These are phyloP conservation scores for Cyclotella kingstonii DNA, from an alignment of 108 stramenopile genomes.

Conservation along the genomic window DNA sequence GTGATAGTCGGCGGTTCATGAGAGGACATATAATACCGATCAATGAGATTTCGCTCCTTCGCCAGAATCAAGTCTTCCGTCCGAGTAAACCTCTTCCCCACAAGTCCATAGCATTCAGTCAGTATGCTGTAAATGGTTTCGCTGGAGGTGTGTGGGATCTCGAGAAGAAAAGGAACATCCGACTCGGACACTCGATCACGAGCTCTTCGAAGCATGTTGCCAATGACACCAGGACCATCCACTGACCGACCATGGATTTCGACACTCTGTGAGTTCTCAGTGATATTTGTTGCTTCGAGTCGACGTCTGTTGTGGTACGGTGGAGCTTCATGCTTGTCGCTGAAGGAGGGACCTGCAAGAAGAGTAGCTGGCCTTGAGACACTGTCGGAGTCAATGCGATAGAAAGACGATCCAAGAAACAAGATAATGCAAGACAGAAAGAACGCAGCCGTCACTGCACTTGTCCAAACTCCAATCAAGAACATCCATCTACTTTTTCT, in stretches of 20 bases:
- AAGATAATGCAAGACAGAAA: too few relatives aligned
- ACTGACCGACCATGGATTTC: not conserved
- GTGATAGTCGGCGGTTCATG: slow-evolving; percentile 14
- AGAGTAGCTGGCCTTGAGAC: too few relatives aligned
- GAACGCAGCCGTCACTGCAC: too few relatives aligned
- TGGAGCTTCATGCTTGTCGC: too few relatives aligned
- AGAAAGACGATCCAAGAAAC: too few relatives aligned
- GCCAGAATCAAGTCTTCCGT: slow-evolving; percentile 1
- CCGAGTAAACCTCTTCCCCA: slow-evolving; percentile 4
- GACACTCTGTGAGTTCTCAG: too few relatives aligned
- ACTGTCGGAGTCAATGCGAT: too few relatives aligned
- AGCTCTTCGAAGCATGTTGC: slow-evolving; percentile 31
- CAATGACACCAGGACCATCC: not conserved
- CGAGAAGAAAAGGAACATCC: slow-evolving; percentile 32
- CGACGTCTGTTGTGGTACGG: too few relatives aligned
- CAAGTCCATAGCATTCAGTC: slow-evolving; percentile 31
- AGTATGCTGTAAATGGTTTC: slow-evolving; percentile 32
- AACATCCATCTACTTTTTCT: too few relatives aligned
- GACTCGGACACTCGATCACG: slow-evolving; percentile 18
- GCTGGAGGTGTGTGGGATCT: slow-evolving; percentile 14
- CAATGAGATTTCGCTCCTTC: slow-evolving; percentile 7
- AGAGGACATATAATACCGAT: slow-evolving; percentile 10
- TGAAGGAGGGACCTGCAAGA: too few relatives aligned
- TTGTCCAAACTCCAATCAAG: too few relatives aligned
- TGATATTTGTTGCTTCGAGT: too few relatives aligned